Conservation (phyloP, 345 rosid genomes). For the Raphanus sativus region DNA sequence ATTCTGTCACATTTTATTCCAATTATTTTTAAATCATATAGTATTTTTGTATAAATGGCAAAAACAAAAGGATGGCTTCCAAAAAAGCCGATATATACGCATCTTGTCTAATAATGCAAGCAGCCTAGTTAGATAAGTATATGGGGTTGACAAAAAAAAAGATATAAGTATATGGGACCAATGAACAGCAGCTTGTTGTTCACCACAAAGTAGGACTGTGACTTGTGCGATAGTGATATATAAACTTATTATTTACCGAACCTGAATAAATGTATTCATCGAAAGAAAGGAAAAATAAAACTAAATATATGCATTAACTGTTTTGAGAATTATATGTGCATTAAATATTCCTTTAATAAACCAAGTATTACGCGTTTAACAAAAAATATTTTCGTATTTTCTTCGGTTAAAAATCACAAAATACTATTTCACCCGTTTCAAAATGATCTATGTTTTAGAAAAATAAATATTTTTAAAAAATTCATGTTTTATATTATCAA, state of each 20-base stretch:
- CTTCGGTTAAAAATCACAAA: background rate
- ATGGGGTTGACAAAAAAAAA: background rate
- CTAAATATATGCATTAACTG: background rate
- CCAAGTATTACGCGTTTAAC: too few relatives aligned
- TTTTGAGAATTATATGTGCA: background rate
- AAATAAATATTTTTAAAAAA: too few relatives aligned
- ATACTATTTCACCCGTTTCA: too few relatives aligned
- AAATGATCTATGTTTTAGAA: too few relatives aligned
- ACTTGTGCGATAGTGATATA: background rate
- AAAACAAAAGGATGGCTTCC: background rate
- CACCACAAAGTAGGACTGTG: background rate
- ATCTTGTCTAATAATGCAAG: constrained; percentile 11
- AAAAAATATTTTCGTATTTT: background rate
- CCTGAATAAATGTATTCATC: background rate
- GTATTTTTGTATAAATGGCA: background rate
- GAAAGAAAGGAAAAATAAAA: background rate
- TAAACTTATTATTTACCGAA: background rate
- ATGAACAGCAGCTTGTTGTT: background rate
- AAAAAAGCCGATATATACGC: background rate
- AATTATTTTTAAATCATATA: background rate
- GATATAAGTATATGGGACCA: constrained; percentile 4
- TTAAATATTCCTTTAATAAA: background rate
- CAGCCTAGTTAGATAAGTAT: background rate
- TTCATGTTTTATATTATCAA: too few relatives aligned
- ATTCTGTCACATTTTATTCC: background rate